Base-by-base conservation (phyloP, 1,139 yeast genomes). In the Taiozyma sp. region DNA sequence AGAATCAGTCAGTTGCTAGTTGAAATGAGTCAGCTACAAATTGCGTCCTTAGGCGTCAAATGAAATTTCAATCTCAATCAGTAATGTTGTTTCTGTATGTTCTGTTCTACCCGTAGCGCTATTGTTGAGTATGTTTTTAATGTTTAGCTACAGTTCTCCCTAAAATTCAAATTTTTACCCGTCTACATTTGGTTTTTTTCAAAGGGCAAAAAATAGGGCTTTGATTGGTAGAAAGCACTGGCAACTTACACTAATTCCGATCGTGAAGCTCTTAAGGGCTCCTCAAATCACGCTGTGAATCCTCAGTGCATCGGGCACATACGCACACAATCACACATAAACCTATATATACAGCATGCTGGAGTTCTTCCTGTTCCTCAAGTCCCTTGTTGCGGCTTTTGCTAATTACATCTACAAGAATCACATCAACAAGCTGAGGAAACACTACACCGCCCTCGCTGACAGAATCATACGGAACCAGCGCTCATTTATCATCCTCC, bases 21-120 rank as follows among this genome's bases (percentile, higher is more conserved):
- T 49, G 93, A 90, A 69, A 93, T 93, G 98, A 78, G 87, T 57
- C 81, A 82, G 53, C 77, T 93, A 63, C 86, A 85, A 57, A 92
- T 93, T 50, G 69, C 76, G 46, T 70, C 76, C 0, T 54, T 72
- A 49, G 76, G 74, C 2, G 54, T 54, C 45, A 69, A 70, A 67
- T 65, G 50, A 55, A 30, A 4, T 30, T 30, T 13, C 14, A 13
- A 30, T 8, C 8, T 13, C 34, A 24, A 24, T 24, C 27, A 4
- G n/a, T 30, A 30, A 30, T 30, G n/a, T 30, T 13, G 1, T 30
- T 24, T 24, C 2, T 30, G 19, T 32, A 8, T 32, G 9, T 32
- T 1, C n/a, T 30, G 7, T 32, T 32, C 8, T n/a, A 19, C 19
- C 36, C 2, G 36, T 32, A 32, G 36, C 10, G n/a, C 12, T 16